A percentile compares a stretch with the other conserved stretches of the same genome.
Evolutionary conservation across 1,139 yeast species (phyloP).

Genomic region (Candida sanyaensis): DNA sequence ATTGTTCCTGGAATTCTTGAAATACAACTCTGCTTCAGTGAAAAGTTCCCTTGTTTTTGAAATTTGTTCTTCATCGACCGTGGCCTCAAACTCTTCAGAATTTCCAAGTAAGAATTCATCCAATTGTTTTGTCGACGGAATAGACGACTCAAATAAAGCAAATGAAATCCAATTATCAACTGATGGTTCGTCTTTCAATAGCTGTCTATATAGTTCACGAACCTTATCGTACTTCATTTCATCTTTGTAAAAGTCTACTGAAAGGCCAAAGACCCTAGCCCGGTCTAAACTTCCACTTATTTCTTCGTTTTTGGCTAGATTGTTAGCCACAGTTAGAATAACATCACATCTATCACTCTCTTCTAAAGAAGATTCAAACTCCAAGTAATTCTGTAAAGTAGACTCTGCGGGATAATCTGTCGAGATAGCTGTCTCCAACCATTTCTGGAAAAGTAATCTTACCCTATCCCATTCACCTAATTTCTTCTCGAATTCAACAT

Average conservation of each 20-base stretch:
- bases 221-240: conserved; percentile 59
- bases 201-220: conserved; percentile 49
- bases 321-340: conserved; percentile 55
- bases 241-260: conserved; percentile 62
- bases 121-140: conserved; percentile 60
- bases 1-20: conserved; percentile 35
- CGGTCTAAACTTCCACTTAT: conserved; percentile 16
- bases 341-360: conserved; percentile 70
- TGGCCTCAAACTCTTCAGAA: conserved; percentile 52
- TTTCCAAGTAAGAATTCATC: conserved; percentile 37
- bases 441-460: conserved; percentile 68
- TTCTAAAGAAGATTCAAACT: conserved; percentile 67
- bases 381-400: conserved; percentile 53
- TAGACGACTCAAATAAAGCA: conserved; percentile 72
- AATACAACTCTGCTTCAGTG: conserved; percentile 51
- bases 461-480: conserved; percentile 80
- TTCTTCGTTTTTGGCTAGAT: conserved; percentile 18
- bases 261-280: conserved; percentile 44
- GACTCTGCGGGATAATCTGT: conserved; percentile 40
- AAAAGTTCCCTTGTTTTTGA: conserved; percentile 57
- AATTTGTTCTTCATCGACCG: conserved; percentile 54
- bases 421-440: conserved; percentile 49
- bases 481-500: conserved; percentile 58
- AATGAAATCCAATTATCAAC: conserved; percentile 63
- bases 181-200: conserved; percentile 32